phyloP scores from a whole-genome alignment of 495 filamentous ascomycete species.

The Pyrenopolyporus hunteri region DNA sequence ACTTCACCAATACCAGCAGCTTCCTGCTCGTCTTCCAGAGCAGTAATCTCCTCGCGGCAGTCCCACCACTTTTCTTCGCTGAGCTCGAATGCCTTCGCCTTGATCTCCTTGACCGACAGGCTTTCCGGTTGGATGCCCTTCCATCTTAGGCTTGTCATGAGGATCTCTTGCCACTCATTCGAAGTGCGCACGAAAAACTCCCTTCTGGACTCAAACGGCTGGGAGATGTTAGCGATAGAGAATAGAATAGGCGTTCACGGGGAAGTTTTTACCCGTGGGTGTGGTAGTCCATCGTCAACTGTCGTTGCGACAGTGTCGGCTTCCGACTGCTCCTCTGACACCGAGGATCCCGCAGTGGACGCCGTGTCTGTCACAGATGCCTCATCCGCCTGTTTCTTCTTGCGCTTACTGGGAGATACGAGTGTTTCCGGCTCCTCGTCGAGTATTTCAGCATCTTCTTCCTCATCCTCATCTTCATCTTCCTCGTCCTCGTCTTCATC shows the following conservation, averaged over 20 bases:
- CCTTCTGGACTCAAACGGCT: constrained; percentile 89
- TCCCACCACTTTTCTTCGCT: constrained; percentile 99
- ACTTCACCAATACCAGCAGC: constrained; percentile 95
- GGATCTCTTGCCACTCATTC: constrained; percentile 83
- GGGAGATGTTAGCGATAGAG: constrained; percentile 49
- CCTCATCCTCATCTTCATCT: constrained; percentile 69
- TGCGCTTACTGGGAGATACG: constrained; percentile 51
- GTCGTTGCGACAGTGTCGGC: constrained; percentile 50
- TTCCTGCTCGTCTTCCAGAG: constrained; percentile 94
- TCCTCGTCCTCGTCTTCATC: constrained; percentile 72
- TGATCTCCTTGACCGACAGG: constrained; percentile 85
- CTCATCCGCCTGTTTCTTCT: constrained; percentile 56
- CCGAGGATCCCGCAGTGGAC: constrained; percentile 38
- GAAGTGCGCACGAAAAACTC: constrained; percentile 93
- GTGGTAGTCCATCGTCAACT: constrained; percentile 64
- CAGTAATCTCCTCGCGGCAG: constrained; percentile 90
- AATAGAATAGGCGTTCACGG: background rate
- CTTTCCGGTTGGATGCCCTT: constrained; percentile 64
- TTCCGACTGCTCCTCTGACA: constrained; percentile 56
- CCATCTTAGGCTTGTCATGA: constrained; percentile 71
- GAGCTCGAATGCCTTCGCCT: constrained; percentile 82
- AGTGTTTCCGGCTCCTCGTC: constrained; percentile 43
- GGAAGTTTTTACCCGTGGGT: constrained; percentile 55
- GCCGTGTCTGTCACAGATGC: constrained; percentile 35
- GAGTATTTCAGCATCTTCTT: constrained; percentile 57